Evolutionary conservation across 2,329 filamentous ascomycete species (phyloP), one percentile per base, ranked within the genome.

Genomic region (Colletotrichum liaoningense): DNA sequence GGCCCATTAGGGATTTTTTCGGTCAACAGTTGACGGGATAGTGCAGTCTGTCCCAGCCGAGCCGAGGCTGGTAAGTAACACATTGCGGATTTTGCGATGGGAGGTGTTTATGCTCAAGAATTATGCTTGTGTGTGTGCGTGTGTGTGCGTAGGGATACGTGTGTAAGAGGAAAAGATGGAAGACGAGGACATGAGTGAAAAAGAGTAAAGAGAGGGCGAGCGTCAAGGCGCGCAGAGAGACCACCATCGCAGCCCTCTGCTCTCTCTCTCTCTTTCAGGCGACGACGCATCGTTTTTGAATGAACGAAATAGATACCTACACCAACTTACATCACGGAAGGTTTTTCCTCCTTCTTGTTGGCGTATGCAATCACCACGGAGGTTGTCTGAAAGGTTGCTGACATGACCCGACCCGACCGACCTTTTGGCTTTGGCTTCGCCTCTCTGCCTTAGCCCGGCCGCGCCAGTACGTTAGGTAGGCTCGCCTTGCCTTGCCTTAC

Each of bases 381-480:
- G 52, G 52, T 9, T 33, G 30, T 33, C 30, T 56, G 35, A 26
- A 57, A 42, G 33, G 62, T 22, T 38, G 60, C 60, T 65, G 60
- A 64, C 52, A 30, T 30, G 42, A 54, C 57, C 66, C 6, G 42
- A 49, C 19, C 42, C 42, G 42, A 49, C 42, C 14, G 38, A 42
- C 5, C 38, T 19, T 49, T 49, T 46, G 9, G 11, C 54, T 42
- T 59, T 54, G 22, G 12, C 30, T 24, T 68, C 24, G 69, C 57
- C 35, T 63, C 33, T 42, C 46, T 57, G 49, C 49, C 63, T 67
- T 67, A 60, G 68, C 63, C 42, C 63, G 26, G 19, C 49, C 54
- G 16, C 42, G 42, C 42, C 42, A 49, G 42, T 49, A 49, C 19
- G 8, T 49, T 49, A 49, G 42, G 19, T 49, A 49, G 42, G n/a